A percentile compares a stretch with the other conserved stretches of the same genome.
Evolutionary conservation across 306 rosid genomes (phyloP).

Genomic region (Cyclanthera cordifolia): DNA sequence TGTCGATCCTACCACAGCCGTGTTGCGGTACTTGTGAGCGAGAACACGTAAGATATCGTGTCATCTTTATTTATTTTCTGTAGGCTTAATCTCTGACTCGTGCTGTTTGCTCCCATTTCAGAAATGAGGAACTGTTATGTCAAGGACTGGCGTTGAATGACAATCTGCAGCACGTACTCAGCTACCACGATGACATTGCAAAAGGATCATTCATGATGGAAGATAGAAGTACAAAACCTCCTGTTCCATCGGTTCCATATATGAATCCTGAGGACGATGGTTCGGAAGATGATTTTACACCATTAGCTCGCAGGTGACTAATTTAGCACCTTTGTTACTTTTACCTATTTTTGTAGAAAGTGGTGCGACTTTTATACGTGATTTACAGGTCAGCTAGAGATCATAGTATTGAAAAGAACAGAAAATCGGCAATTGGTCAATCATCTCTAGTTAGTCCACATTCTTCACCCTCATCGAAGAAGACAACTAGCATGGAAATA

Average conservation of each 20-base stretch:
- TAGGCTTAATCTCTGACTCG: conserved; percentile 6
- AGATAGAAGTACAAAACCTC: conserved; percentile 41
- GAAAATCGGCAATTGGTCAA: conserved; percentile 36
- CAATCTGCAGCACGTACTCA: conserved; percentile 67
- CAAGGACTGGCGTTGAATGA: conserved; percentile 74
- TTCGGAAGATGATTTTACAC: conserved; percentile 69
- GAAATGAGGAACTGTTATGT: conserved; percentile 65
- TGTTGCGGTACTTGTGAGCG: conserved; percentile 76
- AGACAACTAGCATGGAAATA: conserved; percentile 33
- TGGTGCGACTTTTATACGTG: not conserved
- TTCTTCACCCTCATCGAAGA: conserved; percentile 65
- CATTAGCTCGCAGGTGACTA: conserved; percentile 61
- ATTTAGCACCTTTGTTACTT: not conserved
- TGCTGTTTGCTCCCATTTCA: conserved; percentile 25
- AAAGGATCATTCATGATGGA: conserved; percentile 35
- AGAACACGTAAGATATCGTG: conserved; percentile 42
- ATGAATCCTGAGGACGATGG: conserved; percentile 84
- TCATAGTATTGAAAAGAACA: conserved; percentile 23
- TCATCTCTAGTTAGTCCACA: conserved; percentile 31
- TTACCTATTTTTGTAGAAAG: not conserved
- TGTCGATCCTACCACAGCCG: conserved; percentile 79
- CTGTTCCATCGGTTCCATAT: conserved; percentile 49
- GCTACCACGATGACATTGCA: conserved; percentile 51
- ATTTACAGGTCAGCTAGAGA: conserved; percentile 59
- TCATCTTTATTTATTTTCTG: not conserved